Conservation (phyloP, 2,329 filamentous ascomycete genomes). For the Fusarium verrucosum region DNA sequence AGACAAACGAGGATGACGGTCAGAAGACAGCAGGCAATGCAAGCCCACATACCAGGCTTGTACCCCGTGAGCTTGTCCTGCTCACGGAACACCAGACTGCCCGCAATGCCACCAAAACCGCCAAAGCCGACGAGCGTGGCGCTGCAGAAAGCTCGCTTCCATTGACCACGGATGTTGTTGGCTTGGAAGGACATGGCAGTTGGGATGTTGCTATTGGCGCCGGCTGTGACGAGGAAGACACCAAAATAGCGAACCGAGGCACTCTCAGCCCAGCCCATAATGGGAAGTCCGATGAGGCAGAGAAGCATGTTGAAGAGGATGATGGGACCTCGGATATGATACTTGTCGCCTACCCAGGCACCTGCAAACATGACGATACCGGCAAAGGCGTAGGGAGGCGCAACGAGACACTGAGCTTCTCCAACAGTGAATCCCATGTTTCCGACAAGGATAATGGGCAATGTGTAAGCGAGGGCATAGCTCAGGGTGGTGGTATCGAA, state of each 20-base stretch:
- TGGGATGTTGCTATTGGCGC: constrained; percentile 81
- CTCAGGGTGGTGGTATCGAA: constrained; percentile 75
- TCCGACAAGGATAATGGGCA: constrained; percentile 75
- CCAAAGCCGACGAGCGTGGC: constrained; percentile 80
- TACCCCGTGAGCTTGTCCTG: constrained; percentile 63
- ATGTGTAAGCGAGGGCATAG: constrained; percentile 81
- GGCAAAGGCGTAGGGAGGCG: constrained; percentile 73
- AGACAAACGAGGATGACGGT: constrained; percentile 57
- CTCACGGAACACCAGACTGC: constrained; percentile 74
- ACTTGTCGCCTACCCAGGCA: constrained; percentile 73
- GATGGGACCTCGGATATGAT: constrained; percentile 71
- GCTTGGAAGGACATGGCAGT: constrained; percentile 81
- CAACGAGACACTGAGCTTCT: constrained; percentile 74
- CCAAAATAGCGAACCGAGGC: constrained; percentile 74
- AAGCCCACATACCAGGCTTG: constrained; percentile 64
- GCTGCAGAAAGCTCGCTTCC: constrained; percentile 84
- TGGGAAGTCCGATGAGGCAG: constrained; percentile 73
- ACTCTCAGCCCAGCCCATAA: constrained; percentile 73
- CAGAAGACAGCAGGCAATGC: constrained; percentile 60
- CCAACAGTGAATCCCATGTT: constrained; percentile 72
- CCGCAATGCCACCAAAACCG: constrained; percentile 80
- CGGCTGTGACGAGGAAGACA: constrained; percentile 79
- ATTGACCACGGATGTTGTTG: constrained; percentile 88
- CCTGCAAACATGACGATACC: constrained; percentile 68
- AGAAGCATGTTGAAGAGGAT: constrained; percentile 72